Evolutionary conservation across 2,329 filamentous ascomycete genomes (phyloP), one percentile per base, ranked within the genome.

Genomic region (Endoconidiophora polonica): DNA sequence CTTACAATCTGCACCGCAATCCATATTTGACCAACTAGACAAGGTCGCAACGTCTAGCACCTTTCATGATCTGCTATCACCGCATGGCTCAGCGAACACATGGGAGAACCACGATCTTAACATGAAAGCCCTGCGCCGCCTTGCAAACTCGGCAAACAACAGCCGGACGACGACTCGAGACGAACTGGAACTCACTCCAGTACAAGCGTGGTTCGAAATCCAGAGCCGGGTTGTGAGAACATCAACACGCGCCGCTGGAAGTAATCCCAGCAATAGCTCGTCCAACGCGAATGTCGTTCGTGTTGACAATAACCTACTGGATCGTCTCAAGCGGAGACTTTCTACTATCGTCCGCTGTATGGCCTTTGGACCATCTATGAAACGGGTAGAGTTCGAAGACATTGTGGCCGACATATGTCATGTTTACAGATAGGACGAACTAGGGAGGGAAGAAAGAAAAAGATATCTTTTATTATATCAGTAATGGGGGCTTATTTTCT

Each of bases 151-250:
- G 4, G 20, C 46, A 2, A 44, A 44, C 40, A 38, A 14, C 16
- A 16, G 44, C 40, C 47, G 16, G 6, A 37, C 23, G 22, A 33
- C 7, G 6, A 36, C 26, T 16, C 26, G 44, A 14, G 22, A 48
- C 18, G 48, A 44, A n/a, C 16, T 50, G 3, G 52, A 53, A 24
- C 23, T 53, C 23, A 53, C 52, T 4, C 52, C 52, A 3, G 48
- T 48, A 2, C 52, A 53, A 41, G 52, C 52, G 6, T 53, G 52
- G 52, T 53, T 53, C 36, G 52, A 53, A 24, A n/a, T 53, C 16
- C 47, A 53, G 24, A 16, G 18, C 5, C 16, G 24, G 18, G 26
- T 52, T 14, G 42, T 52, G 29, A 23, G 47, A 36, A 41, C 36
- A 5, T 33, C 42, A 36, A 16, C 42, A 36, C 23, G 29, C 20